Evolutionary conservation across 805 yeast species (phyloP).

Genomic region (Kockiozyma suomiensis): DNA sequence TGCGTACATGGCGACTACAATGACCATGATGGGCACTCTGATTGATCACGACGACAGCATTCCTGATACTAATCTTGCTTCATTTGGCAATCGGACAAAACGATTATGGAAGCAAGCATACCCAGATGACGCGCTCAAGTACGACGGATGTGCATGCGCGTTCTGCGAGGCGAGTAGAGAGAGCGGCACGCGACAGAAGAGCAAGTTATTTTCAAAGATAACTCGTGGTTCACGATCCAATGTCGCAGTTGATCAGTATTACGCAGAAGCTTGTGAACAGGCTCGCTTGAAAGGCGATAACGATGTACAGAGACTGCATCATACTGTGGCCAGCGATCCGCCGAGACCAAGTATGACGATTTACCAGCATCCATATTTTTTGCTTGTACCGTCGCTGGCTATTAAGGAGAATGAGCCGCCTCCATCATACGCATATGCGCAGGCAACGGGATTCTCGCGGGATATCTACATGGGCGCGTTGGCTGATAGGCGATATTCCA

Average conservation of each 20-base stretch:
- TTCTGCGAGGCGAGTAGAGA: conserved; percentile 17
- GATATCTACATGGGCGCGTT: neutral
- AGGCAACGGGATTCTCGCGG: too few species aligned
- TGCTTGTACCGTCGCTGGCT: neutral
- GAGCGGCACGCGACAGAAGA: neutral
- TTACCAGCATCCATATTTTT: neutral
- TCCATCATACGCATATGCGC: too few species aligned
- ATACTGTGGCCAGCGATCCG: neutral
- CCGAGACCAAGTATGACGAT: neutral
- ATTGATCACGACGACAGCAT: conserved; percentile 12
- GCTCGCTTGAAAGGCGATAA: neutral
- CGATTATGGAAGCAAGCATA: neutral
- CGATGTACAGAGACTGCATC: neutral
- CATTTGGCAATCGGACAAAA: neutral
- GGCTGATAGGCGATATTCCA: neutral
- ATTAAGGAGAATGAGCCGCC: neutral
- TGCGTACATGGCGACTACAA: neutral
- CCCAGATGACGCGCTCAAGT: neutral
- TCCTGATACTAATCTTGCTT: neutral
- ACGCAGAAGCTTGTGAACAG: neutral
- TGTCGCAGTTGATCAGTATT: conserved; percentile 4
- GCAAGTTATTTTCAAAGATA: neutral
- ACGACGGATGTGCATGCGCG: conserved; percentile 16
- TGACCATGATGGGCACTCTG: conserved; percentile 2
- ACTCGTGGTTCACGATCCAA: neutral